Percentiles rank a stretch among this genome's conserved stretches.
Conservation (phyloP, 306 rosid species). For the Citrullus colocynthis region DNA sequence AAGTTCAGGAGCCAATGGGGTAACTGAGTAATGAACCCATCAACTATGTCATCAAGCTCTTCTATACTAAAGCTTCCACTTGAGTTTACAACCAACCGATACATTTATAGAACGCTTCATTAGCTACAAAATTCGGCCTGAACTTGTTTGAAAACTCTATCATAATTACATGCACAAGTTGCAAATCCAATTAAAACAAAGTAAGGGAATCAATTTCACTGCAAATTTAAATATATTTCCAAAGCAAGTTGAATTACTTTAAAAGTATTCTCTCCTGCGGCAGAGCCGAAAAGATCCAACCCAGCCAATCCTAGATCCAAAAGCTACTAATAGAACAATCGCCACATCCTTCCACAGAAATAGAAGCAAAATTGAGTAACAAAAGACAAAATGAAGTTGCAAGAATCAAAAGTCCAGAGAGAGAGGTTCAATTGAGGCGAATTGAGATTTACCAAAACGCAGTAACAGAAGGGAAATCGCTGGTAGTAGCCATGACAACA, state of each 20-base stretch:
- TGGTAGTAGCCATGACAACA: slow-evolving; percentile 64
- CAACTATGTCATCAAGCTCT: neutral
- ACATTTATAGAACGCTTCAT: neutral
- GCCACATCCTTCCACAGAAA: neutral
- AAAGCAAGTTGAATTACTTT: neutral
- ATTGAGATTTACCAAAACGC: slow-evolving; percentile 57
- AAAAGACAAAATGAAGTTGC: neutral
- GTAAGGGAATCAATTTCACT: neutral
- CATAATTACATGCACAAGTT: neutral
- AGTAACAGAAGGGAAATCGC: slow-evolving; percentile 82
- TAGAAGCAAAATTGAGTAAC: neutral
- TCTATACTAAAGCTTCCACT: neutral
- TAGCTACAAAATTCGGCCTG: neutral
- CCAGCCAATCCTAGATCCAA: neutral
- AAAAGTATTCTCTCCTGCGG: neutral
- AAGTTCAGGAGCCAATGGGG: neutral
- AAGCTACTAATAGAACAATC: neutral
- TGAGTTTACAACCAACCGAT: neutral
- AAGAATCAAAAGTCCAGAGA: neutral
- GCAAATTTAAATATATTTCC: neutral
- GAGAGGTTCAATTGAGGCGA: neutral
- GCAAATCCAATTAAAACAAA: neutral
- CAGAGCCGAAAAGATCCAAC: neutral
- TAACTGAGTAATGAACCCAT: neutral
- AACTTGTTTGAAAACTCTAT: neutral